phyloP scores from a whole-genome alignment of 805 yeast genomes.

The Cyberlindnera suaveolens region DNA sequence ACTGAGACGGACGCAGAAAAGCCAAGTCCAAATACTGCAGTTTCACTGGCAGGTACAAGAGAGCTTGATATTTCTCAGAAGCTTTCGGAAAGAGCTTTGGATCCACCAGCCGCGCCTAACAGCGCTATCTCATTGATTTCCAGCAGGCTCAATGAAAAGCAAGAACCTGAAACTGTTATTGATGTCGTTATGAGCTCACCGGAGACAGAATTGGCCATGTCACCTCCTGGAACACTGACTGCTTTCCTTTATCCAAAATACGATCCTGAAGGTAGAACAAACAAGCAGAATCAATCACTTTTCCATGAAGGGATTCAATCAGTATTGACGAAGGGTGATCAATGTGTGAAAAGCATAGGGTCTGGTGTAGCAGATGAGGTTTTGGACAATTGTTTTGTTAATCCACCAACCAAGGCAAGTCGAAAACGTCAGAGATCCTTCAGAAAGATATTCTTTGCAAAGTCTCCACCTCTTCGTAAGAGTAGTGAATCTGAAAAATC shows the following conservation, averaged over 20 bases:
- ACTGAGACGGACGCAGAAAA: not conserved
- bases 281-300: not conserved
- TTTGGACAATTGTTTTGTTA: conserved; percentile 11
- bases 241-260: conserved; percentile 6
- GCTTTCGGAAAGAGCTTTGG: not conserved
- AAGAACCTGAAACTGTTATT: not conserved
- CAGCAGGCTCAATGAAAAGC: not conserved
- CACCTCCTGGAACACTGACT: conserved; percentile 12
- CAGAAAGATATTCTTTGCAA: conserved; percentile 14
- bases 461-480: conserved; percentile 4
- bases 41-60: not conserved
- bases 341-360: not conserved
- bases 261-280: not conserved
- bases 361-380: conserved; percentile 1
- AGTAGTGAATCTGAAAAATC: not conserved
- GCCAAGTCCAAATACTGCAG: not conserved
- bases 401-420: not conserved
- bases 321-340: not conserved
- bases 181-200: not conserved
- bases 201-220: not conserved
- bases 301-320: conserved; percentile 2
- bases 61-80: not conserved
- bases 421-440: conserved; percentile 10
- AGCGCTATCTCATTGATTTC: not conserved
- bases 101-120: not conserved